Percentiles rank a stretch among this genome's conserved stretches.
Conservation (phyloP, 352 stramenopile genomes). For the Pythium folliculosum region DNA sequence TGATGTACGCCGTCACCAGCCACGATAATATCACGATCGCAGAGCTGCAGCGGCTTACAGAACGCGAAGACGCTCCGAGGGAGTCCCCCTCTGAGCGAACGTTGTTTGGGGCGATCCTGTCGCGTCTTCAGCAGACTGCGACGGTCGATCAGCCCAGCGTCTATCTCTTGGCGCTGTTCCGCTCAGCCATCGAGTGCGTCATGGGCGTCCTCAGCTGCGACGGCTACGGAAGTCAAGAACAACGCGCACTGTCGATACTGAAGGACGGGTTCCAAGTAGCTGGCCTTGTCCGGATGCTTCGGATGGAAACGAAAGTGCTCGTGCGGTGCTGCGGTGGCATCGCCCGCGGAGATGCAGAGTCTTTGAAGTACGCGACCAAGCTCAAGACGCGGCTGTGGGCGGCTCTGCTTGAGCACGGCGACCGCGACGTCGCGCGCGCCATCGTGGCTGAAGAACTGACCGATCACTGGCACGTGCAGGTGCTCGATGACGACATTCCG, state of each 20-base stretch:
- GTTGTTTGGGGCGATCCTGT: neutral
- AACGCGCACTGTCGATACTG: neutral
- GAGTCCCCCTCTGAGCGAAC: neutral
- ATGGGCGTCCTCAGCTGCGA: neutral
- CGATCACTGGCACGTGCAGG: neutral
- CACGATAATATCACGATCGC: neutral
- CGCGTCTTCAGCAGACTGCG: neutral
- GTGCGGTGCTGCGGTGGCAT: constrained; percentile 1
- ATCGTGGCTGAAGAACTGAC: constrained; percentile 13
- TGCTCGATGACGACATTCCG: constrained; percentile 9
- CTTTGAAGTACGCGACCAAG: neutral
- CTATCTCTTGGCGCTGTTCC: neutral
- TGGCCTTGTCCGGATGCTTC: neutral
- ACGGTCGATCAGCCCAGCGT: neutral
- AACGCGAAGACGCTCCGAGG: neutral
- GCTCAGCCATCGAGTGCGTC: neutral
- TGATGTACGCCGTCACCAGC: neutral
- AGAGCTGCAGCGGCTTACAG: neutral
- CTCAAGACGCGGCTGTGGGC: constrained; percentile 21
- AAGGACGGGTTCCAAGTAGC: constrained; percentile 1
- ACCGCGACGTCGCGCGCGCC: constrained; percentile 8
- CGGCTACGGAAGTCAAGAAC: neutral
- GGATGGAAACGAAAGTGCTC: neutral
- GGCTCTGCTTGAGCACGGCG: constrained; percentile 12
- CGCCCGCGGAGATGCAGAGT: neutral